phyloP scores from a whole-genome alignment of 2,329 filamentous ascomycete species.

The Zalaria sp. region DNA sequence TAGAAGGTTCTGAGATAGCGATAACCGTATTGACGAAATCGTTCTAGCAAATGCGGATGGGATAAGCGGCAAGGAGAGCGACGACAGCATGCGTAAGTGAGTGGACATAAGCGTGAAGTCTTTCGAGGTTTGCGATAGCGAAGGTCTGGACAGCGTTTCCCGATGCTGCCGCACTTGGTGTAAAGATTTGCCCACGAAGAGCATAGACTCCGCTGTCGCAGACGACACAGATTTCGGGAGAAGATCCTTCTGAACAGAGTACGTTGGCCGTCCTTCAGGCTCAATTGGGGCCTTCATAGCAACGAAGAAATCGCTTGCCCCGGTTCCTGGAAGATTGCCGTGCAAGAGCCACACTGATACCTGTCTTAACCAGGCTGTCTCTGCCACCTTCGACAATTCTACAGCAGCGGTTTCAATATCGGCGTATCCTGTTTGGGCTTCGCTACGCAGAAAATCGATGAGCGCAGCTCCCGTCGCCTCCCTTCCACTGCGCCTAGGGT shows the following conservation, averaged over 20 bases:
- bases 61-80: slow-evolving; percentile 60
- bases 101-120: slow-evolving; percentile 49
- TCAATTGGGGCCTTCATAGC: slow-evolving; percentile 23
- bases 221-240: slow-evolving; percentile 68
- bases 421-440: slow-evolving; percentile 74
- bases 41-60: slow-evolving; percentile 54
- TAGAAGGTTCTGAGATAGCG: slow-evolving; percentile 69
- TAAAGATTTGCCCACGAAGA: slow-evolving; percentile 82
- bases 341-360: slow-evolving; percentile 84
- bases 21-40: slow-evolving; percentile 63
- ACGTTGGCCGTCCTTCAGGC: slow-evolving; percentile 22
- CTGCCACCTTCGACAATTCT: slow-evolving; percentile 61
- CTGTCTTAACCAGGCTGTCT: slow-evolving; percentile 84
- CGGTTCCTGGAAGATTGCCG: slow-evolving; percentile 65
- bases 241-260: slow-evolving; percentile 42
- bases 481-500: neutral
- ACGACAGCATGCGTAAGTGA: slow-evolving; percentile 56
- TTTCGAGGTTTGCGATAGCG: slow-evolving; percentile 10
- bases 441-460: slow-evolving; percentile 61
- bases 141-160: slow-evolving; percentile 1
- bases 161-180: slow-evolving; percentile 48
- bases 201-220: slow-evolving; percentile 63
- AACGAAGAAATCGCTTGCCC: slow-evolving; percentile 78
- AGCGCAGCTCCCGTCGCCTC: slow-evolving; percentile 40
- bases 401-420: slow-evolving; percentile 69